These are phyloP conservation scores for Xylariaceae sp. DNA, from an alignment of 2,329 filamentous ascomycete genomes.

Conservation along the genomic window DNA sequence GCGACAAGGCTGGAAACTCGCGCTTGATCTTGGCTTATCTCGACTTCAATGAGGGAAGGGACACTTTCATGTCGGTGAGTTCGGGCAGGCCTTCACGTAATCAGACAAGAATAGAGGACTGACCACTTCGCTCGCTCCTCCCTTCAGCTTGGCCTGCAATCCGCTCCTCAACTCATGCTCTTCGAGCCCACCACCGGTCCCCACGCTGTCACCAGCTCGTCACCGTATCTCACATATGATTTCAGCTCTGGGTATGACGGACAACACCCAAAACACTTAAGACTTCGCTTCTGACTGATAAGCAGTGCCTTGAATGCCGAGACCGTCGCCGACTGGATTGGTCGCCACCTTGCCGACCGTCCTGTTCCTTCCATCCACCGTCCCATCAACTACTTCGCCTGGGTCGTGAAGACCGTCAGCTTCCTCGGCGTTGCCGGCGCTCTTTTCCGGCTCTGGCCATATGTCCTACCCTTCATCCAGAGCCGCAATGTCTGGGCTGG, in stretches of 20 bases:
- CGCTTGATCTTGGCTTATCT: slow-evolving; percentile 76
- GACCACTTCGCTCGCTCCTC: slow-evolving; percentile 2
- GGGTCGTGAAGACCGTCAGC: slow-evolving; percentile 64
- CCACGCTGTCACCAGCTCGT: slow-evolving; percentile 64
- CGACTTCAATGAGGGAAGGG: slow-evolving; percentile 82
- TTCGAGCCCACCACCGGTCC: slow-evolving; percentile 84
- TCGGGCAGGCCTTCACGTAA: not conserved
- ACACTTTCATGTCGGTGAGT: slow-evolving; percentile 79
- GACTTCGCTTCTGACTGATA: slow-evolving; percentile 14
- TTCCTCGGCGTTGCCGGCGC: slow-evolving; percentile 66
- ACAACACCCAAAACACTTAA: not conserved
- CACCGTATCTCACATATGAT: slow-evolving; percentile 78
- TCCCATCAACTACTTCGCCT: slow-evolving; percentile 81
- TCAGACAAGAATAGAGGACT: slow-evolving; percentile 3
- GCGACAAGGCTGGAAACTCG: slow-evolving; percentile 70
- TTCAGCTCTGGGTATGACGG: slow-evolving; percentile 76
- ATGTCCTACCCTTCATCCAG: slow-evolving; percentile 75
- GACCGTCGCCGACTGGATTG: slow-evolving; percentile 72
- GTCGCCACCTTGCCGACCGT: slow-evolving; percentile 71
- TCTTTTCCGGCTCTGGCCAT: slow-evolving; percentile 68
- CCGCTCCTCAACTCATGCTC: slow-evolving; percentile 82
- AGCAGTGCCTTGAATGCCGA: slow-evolving; percentile 70
- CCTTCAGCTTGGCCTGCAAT: slow-evolving; percentile 80
- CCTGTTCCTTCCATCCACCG: slow-evolving; percentile 75
- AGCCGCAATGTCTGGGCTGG: slow-evolving; percentile 94